Evolutionary conservation across 495 filamentous ascomycete genomes (phyloP), one percentile per base, ranked within the genome.

Genomic region (Lophiostoma macrostomum): DNA sequence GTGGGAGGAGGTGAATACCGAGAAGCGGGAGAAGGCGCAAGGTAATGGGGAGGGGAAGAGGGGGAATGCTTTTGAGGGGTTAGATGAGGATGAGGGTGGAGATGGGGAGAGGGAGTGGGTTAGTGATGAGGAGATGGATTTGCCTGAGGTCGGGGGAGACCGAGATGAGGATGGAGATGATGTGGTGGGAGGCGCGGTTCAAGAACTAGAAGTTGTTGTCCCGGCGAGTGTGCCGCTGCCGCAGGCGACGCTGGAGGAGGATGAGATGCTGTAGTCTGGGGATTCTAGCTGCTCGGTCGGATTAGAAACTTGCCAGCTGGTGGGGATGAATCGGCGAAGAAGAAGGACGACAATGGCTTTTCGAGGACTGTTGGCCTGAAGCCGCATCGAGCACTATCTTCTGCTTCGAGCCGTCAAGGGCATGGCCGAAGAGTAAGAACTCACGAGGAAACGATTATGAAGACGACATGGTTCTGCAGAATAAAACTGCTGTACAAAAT

Each of bases 71-170:
- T 63, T 63, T 44, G 54, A 28, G 29, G 42, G 25, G 18, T 37
- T 64, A 43, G 60, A 56, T 6, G 47, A 43, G 7, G 37, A 29
- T 19, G 52, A 52, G 18, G 42, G 34, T 20, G 53, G 64, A 28
- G 59, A 54, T 13, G 59, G 50, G 6, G 14, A 35, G 28, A 56
- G 48, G 20, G 58, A 56, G 18, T 66, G 64, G 46, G 71, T 72
- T 12, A 56, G 64, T n/a, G 72, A 73, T 39, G 65, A 69, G 23
- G 67, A 71, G 35, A 71, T 69, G 66, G 67, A 60, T 13, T n/a
- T n/a, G 67, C 38, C 32, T 8, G 46, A 47, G 27, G 41, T 29
- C 25, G 29, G 44, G 24, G 29, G 27, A 14, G n/a, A 2, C 36
- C 28, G 24, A 1, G 50, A 42, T 23, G 20, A 5, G 36, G 27